These are phyloP conservation scores for Pichia sp. DNA, from an alignment of 1,139 yeast genomes.

Conservation along the genomic window DNA sequence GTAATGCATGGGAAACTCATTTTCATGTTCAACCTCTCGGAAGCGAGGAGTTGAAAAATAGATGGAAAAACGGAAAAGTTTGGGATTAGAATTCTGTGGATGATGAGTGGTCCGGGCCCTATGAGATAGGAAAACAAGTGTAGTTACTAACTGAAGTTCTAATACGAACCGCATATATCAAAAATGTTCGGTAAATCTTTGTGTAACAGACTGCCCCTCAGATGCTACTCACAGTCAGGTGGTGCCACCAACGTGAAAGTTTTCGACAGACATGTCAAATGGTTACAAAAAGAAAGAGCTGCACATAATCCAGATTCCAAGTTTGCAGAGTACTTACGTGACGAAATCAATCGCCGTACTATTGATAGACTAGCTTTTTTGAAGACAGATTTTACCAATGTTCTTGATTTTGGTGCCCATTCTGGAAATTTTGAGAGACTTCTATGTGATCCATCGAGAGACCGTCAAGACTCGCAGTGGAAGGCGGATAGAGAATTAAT, in stretches of 20 bases:
- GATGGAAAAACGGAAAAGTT: neutral
- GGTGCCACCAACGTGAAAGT: constrained; percentile 38
- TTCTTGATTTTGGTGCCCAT: constrained; percentile 71
- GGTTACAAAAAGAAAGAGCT: constrained; percentile 54
- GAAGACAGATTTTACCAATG: constrained; percentile 55
- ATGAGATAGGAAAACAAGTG: neutral
- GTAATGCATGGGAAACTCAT: neutral
- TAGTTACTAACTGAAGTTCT: neutral
- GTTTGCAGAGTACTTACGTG: constrained; percentile 68
- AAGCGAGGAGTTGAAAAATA: neutral
- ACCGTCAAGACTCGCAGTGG: constrained; percentile 33
- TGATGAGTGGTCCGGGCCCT: neutral
- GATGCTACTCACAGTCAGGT: neutral
- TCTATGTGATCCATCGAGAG: constrained; percentile 23
- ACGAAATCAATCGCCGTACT: constrained; percentile 69
- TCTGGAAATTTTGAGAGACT: constrained; percentile 52
- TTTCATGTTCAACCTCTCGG: neutral
- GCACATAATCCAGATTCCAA: constrained; percentile 45
- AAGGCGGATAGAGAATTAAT: constrained; percentile 52
- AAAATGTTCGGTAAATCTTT: neutral
- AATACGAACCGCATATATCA: neutral
- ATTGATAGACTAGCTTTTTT: constrained; percentile 73
- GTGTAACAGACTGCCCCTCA: neutral
- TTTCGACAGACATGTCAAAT: constrained; percentile 62
- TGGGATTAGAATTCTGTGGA: neutral